These are phyloP conservation scores for Cryptococcus amylolentus DNA, from an alignment of 1,284 basidiomycete species.

Conservation along the genomic window DNA sequence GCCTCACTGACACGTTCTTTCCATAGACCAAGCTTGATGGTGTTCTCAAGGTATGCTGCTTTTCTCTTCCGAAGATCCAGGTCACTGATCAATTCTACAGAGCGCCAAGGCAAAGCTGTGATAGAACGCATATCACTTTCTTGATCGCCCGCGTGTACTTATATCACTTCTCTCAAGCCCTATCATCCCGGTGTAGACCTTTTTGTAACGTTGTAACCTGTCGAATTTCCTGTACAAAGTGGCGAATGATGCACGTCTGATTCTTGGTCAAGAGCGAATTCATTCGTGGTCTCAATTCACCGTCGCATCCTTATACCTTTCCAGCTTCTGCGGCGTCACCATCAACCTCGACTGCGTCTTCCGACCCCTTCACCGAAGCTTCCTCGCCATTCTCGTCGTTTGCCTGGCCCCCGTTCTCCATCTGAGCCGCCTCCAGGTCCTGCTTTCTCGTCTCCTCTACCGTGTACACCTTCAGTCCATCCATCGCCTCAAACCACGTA, in stretches of 20 bases:
- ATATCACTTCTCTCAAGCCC: too few relatives aligned
- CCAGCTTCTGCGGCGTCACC: neutral
- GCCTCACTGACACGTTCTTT: conserved; percentile 8
- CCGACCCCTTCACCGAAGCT: neutral
- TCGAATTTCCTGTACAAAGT: too few relatives aligned
- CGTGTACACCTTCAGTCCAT: conserved; percentile 1
- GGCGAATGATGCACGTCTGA: too few relatives aligned
- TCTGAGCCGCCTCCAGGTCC: neutral
- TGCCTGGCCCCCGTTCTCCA: neutral
- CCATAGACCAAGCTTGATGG: conserved; percentile 72
- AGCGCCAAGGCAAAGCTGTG: conserved; percentile 43
- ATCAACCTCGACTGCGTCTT: neutral
- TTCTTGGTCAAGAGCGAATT: too few relatives aligned
- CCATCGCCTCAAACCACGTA: conserved; percentile 27
- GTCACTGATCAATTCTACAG: conserved; percentile 13
- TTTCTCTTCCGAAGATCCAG: neutral
- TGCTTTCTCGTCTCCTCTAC: conserved; percentile 3
- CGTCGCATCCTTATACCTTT: neutral
- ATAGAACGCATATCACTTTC: neutral
- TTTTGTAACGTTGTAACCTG: too few relatives aligned
- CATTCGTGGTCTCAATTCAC: too few relatives aligned
- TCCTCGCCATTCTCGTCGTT: conserved; percentile 3
- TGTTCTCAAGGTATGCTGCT: conserved; percentile 65
- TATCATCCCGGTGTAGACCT: neutral
- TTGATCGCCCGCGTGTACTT: too few relatives aligned